Conservation (phyloP, 352 stramenopile species). For the Phytophthora sp. region DNA sequence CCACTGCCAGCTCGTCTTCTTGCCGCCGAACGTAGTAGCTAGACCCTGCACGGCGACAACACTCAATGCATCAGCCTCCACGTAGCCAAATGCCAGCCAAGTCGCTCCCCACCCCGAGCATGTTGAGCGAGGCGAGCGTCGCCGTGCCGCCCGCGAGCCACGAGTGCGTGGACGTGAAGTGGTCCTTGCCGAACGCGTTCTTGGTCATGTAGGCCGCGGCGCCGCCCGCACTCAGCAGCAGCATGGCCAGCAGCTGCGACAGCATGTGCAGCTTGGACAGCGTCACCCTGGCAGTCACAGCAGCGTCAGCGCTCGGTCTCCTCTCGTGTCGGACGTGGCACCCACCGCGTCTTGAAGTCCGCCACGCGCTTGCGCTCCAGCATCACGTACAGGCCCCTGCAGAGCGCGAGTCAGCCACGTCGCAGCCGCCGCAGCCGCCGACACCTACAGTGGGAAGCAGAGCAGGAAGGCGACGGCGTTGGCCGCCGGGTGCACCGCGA, state of each 20-base stretch:
- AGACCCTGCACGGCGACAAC: constrained; percentile 37
- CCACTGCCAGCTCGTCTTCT: constrained; percentile 76
- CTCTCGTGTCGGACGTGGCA: background rate
- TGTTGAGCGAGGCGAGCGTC: constrained; percentile 59
- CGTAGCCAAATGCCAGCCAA: background rate
- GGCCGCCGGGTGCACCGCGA: constrained; percentile 64
- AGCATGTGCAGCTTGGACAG: constrained; percentile 61
- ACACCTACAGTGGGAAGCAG: constrained; percentile 57
- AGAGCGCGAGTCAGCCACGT: background rate
- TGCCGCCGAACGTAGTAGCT: constrained; percentile 59
- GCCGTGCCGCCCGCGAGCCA: constrained; percentile 57
- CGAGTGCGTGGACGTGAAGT: constrained; percentile 78
- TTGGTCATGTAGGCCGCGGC: constrained; percentile 62
- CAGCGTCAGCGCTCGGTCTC: background rate
- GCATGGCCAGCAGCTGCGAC: constrained; percentile 54
- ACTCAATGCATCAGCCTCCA: background rate
- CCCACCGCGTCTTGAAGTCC: constrained; percentile 56
- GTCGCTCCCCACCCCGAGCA: constrained; percentile 50
- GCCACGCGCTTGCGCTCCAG: constrained; percentile 53
- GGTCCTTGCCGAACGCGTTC: constrained; percentile 58
- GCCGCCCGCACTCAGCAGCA: constrained; percentile 48
- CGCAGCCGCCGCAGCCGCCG: background rate
- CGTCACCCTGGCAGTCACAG: constrained; percentile 23
- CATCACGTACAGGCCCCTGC: constrained; percentile 64
- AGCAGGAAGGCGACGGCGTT: constrained; percentile 70